Evolutionary conservation across 352 stramenopile genomes (phyloP), one percentile per base, ranked within the genome.

Genomic region (Pythium dissimile): DNA sequence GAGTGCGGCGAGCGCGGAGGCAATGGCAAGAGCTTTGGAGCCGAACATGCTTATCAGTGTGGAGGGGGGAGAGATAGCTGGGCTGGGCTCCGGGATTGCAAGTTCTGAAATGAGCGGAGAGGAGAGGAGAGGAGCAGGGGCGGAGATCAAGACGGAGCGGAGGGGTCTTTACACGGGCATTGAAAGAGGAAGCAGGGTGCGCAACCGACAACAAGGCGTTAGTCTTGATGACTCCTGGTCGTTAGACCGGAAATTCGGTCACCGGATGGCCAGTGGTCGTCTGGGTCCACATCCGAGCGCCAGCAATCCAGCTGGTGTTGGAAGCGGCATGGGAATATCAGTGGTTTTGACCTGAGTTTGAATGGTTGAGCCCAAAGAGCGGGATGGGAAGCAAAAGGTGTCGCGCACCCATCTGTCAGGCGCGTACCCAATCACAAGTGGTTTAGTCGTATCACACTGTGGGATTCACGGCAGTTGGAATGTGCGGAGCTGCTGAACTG

Each of bases 21-120:
- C 28, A 30, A 44, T 42, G 10, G 39, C 46, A 38, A 62, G 21
- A 38, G 41, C 45, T 26, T 67, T 67, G 44, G 43, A 41, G 51
- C 44, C 35, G 13, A 62, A 23, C 52, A 67, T 67, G n/a, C n/a
- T n/a, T n/a, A 16, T 35, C 44, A 15, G 16, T 32, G n/a, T 32
- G 27, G 34, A 26, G 2, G 38, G 39, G 12, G 9, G 21, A 23
- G 21, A 6, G 21, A 37, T 46, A 7, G 46, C 16, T 38, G n/a
- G 30, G 9, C 15, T 39, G 20, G 42, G 32, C 39, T 20, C 11
- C 13, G 20, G 24, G 15, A 26, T 26, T 15, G 48, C 32, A 58
- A 58, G 51, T 65, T 65, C 12, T 15, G n/a, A 20, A 65, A 48
- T 65, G 58, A 54, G 28, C 11, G 30, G 55, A 27, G 27, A 43